Conservation (phyloP, 176 grass and related monocot species). For the Aegilops tauschii region DNA sequence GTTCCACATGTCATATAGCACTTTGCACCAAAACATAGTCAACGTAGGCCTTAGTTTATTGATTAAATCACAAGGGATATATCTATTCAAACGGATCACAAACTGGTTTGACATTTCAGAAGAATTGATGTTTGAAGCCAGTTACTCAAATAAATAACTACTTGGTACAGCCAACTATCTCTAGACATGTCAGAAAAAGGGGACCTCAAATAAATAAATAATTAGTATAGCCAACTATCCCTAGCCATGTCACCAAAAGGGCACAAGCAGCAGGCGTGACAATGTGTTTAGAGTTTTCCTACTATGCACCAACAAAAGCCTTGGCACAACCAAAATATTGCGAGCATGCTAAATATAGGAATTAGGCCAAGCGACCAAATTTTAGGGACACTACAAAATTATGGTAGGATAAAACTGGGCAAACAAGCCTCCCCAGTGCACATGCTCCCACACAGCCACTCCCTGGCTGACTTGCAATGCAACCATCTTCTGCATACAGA, state of each 20-base stretch:
- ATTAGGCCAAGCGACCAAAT: neutral
- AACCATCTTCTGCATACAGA: neutral
- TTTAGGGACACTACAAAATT: neutral
- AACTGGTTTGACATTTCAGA: neutral
- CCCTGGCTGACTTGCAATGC: neutral
- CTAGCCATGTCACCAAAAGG: neutral
- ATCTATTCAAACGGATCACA: neutral
- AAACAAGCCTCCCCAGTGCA: neutral
- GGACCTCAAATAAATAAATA: no score
- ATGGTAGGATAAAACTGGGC: neutral
- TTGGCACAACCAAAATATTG: neutral
- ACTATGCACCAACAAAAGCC: neutral
- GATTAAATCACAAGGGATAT: neutral
- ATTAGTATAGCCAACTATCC: neutral
- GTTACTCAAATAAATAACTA: neutral
- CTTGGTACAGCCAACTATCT: neutral
- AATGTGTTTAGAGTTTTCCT: neutral
- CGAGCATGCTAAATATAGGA: neutral
- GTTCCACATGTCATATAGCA: no score
- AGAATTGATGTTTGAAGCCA: neutral
- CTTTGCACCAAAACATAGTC: no score
- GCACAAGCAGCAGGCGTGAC: neutral
- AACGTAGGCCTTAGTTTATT: no score
- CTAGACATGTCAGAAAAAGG: no score
- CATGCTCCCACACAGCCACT: slow-evolving; percentile 34